These are phyloP conservation scores for Pseudogymnoascus sp. DNA, from an alignment of 2,329 filamentous ascomycete genomes.

Conservation along the genomic window DNA sequence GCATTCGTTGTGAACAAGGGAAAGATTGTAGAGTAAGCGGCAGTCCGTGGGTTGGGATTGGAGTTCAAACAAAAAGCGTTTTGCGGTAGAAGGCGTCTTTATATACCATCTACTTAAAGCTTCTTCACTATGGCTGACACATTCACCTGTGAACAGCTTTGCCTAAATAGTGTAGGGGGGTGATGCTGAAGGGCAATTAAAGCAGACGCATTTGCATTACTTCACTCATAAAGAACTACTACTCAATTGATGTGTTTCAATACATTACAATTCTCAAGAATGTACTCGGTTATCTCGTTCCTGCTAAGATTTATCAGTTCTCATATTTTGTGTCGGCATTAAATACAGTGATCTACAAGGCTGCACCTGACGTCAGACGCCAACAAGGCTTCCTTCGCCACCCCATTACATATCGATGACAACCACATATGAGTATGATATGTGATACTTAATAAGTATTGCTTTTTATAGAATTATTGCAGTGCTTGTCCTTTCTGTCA, in stretches of 20 bases:
- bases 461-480: neutral
- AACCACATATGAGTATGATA: neutral
- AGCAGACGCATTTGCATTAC: neutral
- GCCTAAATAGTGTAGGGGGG: neutral
- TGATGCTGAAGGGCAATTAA: neutral
- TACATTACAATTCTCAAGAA: neutral
- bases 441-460: neutral
- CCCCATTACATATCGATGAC: conserved; percentile 7
- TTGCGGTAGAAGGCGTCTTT: conserved; percentile 5
- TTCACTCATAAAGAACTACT: neutral
- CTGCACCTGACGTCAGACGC: neutral
- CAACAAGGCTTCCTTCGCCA: neutral
- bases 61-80: neutral
- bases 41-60: neutral
- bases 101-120: neutral
- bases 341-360: neutral
- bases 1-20: conserved; percentile 94
- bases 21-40: conserved; percentile 41
- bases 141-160: neutral
- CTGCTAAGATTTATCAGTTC: neutral
- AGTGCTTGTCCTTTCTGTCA: neutral
- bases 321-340: neutral
- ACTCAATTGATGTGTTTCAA: neutral
- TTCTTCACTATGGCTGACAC: neutral
- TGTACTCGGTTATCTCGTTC: neutral